Evolutionary conservation across 495 filamentous ascomycete species (phyloP), one percentile per base, ranked within the genome.

Genomic region (Hamigera avellanea): DNA sequence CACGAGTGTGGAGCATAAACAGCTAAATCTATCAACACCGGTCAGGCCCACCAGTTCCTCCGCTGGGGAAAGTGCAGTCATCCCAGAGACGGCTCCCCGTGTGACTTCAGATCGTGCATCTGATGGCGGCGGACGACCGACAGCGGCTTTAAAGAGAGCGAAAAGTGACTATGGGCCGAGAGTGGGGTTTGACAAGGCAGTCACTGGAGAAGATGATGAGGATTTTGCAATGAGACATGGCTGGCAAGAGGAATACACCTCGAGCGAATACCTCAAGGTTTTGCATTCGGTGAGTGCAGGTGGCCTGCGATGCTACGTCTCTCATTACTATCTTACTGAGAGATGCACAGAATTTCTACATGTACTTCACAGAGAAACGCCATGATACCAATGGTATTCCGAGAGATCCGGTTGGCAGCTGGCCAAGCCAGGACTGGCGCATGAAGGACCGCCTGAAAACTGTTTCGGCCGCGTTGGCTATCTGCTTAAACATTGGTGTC

Each of bases 291-390:
- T 78, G 48, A 59, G 64, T 44, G 28, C 41, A 15, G 10, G 13
- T 16, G 18, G 19, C 9, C 8, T 19, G 12, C 27, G 23, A 18
- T 27, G 17, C 12, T 16, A 16, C 6, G 8, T 14, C 33, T 25
- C 9, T 37, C 8, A 33, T n/a, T 6, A 26, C 33, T 36, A 31
- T 14, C 14, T 6, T 13, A n/a, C 33, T n/a, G n/a, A n/a, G n/a
- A 19, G 13, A 37, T 18, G 19, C 31, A 8, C 43, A 69, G 61
- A 66, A 63, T 40, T 96, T 93, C 72, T 95, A 89, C 64, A 95
- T 95, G 88, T 99, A 96, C 58, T 99, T 82, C 54, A 93, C 86
- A 32, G 91, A 96, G 54, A 96, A 96, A 56, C 79, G 86, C 17
- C 91, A 96, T 54, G 91, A 96, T 54, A 91, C 86, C n/a, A 86